phyloP scores from a whole-genome alignment of 768 basidiomycete species.

The Panaeolus cyanescens region DNA sequence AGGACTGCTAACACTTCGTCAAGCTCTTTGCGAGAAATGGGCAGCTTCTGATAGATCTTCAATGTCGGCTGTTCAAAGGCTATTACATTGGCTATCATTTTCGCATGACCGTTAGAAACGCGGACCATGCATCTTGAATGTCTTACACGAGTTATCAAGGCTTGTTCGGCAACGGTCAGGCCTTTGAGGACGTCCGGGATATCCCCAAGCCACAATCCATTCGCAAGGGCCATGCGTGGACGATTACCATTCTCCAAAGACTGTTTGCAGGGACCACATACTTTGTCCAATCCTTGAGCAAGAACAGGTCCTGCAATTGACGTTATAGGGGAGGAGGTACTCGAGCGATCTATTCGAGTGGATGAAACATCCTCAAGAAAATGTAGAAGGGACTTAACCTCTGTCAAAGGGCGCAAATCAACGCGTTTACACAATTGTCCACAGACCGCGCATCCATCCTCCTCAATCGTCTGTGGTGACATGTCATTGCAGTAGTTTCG shows the following conservation, averaged over 20 bases:
- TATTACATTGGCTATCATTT: constrained; percentile 25
- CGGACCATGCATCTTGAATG: constrained; percentile 25
- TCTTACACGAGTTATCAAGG: constrained; percentile 23
- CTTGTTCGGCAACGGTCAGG: constrained; percentile 21
- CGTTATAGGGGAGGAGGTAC: neutral
- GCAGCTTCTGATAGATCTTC: constrained; percentile 24
- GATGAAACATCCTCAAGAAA: neutral
- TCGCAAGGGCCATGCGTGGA: constrained; percentile 13
- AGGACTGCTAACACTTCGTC: constrained; percentile 36
- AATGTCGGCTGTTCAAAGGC: constrained; percentile 23
- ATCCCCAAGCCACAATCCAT: constrained; percentile 15
- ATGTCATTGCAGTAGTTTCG: too few species aligned
- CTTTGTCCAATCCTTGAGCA: constrained; percentile 5
- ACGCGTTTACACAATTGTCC: constrained; percentile 15
- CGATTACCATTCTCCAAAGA: constrained; percentile 7
- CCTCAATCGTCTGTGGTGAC: constrained; percentile 12
- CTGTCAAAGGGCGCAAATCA: constrained; percentile 18
- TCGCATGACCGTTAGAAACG: constrained; percentile 21
- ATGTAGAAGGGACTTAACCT: constrained; percentile 6
- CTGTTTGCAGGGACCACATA: constrained; percentile 9
- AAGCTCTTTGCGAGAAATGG: constrained; percentile 25
- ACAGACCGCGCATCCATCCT: constrained; percentile 33
- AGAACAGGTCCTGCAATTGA: constrained; percentile 14
- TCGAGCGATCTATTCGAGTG: constrained; percentile 6
- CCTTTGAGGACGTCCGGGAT: constrained; percentile 13